Evolutionary conservation across 768 basidiomycete genomes (phyloP), one percentile per base, ranked within the genome.

Genomic region (Xerocomellus amylosporus): DNA sequence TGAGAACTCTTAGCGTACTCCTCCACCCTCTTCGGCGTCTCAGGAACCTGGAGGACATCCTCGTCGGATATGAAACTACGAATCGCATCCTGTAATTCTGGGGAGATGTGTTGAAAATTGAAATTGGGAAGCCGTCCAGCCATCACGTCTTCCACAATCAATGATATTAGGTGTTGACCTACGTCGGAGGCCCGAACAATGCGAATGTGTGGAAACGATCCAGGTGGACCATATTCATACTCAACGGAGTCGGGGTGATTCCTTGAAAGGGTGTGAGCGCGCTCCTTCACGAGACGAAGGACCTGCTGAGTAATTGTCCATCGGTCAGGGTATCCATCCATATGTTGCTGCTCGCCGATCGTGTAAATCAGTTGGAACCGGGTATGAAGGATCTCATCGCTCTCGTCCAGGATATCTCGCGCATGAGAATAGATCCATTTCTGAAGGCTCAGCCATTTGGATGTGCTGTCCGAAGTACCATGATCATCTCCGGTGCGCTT

Each of bases 251-350:
- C 15, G 0, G 54, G 45, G 19, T 17, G 10, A 28, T 38, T 2
- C 2, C n/a, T 49, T 20, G 38, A 43, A 20, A 61, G 15, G 8
- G 28, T 12, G 19, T 15, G 0, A 2, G 54, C 58, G n/a, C 51
- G 52, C 5, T 37, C 39, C 9, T 47, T 48, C 1, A 64, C 48
- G 8, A 66, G 59, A 24, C 19, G 6, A 24, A 71, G 44, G 0
- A 72, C 47, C 19, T 72, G 56, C 24, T 72, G 71, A 4, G 43
- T 54, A 5, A 58, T 69, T 0, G 43, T 49, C 71, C 71, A 72
- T 40, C 71, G 49, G 36, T 71, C 57, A 0, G 70, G 69, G 28
- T 55, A 57, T 22, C 63, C 66, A 13, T 72, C 51, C 1, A 74
- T 38, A 8, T 55, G 46, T 20, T 20, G 46, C 31, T 61, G 60